A percentile compares a stretch with the other conserved stretches of the same genome.
Conservation (phyloP, 345 rosid genomes). For the Cardiospermum halicacabum region DNA sequence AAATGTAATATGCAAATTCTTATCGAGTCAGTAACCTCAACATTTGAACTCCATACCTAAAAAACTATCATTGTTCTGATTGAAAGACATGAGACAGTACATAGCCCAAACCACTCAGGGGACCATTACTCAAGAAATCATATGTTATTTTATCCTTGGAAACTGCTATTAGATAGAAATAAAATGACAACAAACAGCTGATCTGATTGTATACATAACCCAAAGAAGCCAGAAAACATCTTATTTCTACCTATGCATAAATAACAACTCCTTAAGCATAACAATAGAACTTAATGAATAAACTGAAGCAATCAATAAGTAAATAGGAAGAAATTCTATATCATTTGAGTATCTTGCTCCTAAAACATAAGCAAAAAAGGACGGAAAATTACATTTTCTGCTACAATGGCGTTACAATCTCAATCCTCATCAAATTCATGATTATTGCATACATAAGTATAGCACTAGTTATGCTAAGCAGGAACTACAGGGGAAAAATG, state of each 20-base stretch:
- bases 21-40: background rate
- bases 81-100: background rate
- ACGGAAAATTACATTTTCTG: background rate
- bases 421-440: background rate
- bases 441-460: background rate
- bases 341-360: background rate
- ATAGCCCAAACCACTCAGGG: background rate
- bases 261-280: background rate
- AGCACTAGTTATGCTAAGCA: background rate
- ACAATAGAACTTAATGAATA: background rate
- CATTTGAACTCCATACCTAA: background rate
- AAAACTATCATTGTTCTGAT: background rate
- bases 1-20: background rate
- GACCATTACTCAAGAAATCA: background rate
- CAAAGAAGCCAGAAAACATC: background rate
- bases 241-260: background rate
- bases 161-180: background rate
- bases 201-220: background rate
- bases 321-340: background rate
- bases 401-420: background rate
- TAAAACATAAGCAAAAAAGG: background rate
- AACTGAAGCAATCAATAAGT: background rate
- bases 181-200: background rate
- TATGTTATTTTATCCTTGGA: background rate
- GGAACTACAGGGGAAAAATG: background rate